Percentiles rank a stretch among this genome's conserved stretches.
Evolutionary conservation across 371 early-diverging fungal species (phyloP).

Genomic region (Syncephalastrum racemosum): DNA sequence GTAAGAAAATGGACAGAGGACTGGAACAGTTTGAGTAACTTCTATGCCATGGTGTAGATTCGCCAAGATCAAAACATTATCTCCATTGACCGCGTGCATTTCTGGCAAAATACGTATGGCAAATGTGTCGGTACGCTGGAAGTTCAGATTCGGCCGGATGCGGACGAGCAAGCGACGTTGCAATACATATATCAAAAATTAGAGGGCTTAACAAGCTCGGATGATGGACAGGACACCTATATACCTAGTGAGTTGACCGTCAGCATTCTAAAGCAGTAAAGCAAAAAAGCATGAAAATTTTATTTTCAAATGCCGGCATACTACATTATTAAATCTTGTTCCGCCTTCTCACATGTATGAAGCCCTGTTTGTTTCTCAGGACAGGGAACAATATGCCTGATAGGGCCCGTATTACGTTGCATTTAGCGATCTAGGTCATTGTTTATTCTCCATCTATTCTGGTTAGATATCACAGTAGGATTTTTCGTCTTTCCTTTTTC

Average conservation of each 20-base stretch:
- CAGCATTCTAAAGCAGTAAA: constrained; percentile 33
- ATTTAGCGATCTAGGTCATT: too few species aligned
- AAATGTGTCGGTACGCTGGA: constrained; percentile 59
- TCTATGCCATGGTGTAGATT: constrained; percentile 22
- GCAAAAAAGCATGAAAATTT: constrained; percentile 3
- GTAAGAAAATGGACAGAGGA: constrained; percentile 14
- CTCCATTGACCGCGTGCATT: constrained; percentile 53
- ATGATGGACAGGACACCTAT: constrained; percentile 15
- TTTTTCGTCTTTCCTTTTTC: too few species aligned
- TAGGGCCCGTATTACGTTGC: too few species aligned
- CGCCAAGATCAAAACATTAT: constrained; percentile 49
- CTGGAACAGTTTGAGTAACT: background rate
- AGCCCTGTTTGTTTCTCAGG: too few species aligned
- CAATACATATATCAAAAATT: constrained; percentile 53
- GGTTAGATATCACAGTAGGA: too few species aligned
- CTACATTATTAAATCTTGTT: too few species aligned
- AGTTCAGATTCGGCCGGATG: constrained; percentile 48
- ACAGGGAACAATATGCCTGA: too few species aligned
- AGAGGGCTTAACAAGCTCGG: constrained; percentile 46
- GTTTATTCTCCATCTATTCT: too few species aligned
- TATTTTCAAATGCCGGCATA: background rate
- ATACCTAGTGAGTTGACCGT: constrained; percentile 56
- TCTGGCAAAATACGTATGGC: constrained; percentile 66
- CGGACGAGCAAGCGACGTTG: constrained; percentile 55
- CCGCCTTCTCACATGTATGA: too few species aligned